A percentile compares a stretch with the other conserved stretches of the same genome.
Evolutionary conservation across 108 stramenopile species (phyloP).

Genomic region (Skeletonema potamos): DNA sequence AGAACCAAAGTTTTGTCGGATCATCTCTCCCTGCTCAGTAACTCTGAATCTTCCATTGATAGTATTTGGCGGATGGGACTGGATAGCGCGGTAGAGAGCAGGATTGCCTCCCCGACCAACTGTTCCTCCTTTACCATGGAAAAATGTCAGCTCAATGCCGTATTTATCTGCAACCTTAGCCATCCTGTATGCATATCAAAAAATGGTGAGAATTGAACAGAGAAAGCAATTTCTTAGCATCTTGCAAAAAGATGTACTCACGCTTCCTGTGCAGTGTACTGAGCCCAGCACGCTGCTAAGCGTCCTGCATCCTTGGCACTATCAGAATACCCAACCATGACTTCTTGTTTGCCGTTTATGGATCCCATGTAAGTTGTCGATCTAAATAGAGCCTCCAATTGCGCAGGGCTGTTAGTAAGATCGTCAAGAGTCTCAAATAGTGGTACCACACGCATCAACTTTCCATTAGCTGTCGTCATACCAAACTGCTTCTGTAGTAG

Average conservation of each 20-base stretch:
- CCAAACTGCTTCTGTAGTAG: slow-evolving; percentile 93
- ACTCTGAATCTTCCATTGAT: slow-evolving; percentile 98
- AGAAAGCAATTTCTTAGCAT: not conserved
- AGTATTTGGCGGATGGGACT: slow-evolving; percentile 93
- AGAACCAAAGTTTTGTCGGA: slow-evolving; percentile 96
- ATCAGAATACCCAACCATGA: slow-evolving; percentile 98
- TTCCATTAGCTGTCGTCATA: slow-evolving; percentile 70
- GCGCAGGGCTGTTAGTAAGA: slow-evolving; percentile 73
- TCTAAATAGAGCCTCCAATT: slow-evolving; percentile 72
- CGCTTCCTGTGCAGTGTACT: slow-evolving; percentile 91
- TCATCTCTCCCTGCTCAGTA: slow-evolving; percentile 99
- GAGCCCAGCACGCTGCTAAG: slow-evolving; percentile 94
- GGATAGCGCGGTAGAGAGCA: slow-evolving; percentile 81
- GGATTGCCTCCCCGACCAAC: slow-evolving; percentile 98
- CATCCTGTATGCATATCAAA: slow-evolving; percentile 38
- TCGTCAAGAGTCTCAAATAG: slow-evolving; percentile 97
- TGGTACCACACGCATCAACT: slow-evolving; percentile 94
- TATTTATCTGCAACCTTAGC: slow-evolving; percentile 73
- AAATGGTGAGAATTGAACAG: not conserved
- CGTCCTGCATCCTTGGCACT: slow-evolving; percentile 97
- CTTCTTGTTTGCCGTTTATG: slow-evolving; percentile 90
- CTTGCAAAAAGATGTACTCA: not conserved
- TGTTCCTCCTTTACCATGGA: slow-evolving; percentile 98
- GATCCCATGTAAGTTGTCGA: slow-evolving; percentile 80
- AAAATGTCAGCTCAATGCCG: slow-evolving; percentile 91